phyloP scores from a whole-genome alignment of 768 basidiomycete genomes.

The Kwoniella dendrophila region DNA sequence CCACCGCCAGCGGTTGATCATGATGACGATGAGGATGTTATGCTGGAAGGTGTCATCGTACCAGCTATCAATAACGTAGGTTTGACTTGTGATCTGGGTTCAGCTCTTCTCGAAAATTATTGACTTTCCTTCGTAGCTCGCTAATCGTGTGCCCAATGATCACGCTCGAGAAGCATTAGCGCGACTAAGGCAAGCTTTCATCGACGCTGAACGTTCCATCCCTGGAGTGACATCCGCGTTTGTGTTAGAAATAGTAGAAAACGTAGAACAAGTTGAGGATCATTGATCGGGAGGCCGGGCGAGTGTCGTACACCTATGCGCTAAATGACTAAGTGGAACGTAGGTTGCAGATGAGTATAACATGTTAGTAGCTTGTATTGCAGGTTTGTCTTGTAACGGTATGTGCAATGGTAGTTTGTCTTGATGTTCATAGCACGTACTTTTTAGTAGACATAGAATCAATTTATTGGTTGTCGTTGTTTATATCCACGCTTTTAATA shows the following conservation, averaged over 20 bases:
- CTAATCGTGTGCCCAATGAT: conserved; percentile 88
- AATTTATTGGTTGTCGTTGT: no score
- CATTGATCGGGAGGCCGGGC: no score
- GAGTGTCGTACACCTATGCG: no score
- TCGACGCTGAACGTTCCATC: conserved; percentile 91
- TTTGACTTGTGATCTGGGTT: conserved; percentile 14
- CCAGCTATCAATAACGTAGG: conserved; percentile 94
- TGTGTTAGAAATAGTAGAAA: conserved; percentile 72
- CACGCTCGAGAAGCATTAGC: conserved; percentile 85
- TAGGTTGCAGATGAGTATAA: no score
- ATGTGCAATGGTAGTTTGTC: no score
- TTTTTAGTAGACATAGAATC: no score
- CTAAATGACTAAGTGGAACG: no score
- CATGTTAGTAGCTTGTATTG: no score
- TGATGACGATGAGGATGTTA: conserved; percentile 61
- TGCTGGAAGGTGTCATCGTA: conserved; percentile 91
- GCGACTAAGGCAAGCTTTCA: conserved; percentile 85
- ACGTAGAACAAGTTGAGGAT: conserved; percentile 54
- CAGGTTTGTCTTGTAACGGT: no score
- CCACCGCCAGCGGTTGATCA: conserved; percentile 20
- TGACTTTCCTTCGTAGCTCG: conserved; percentile 57
- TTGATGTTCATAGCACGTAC: no score
- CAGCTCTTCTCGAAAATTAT: neutral
- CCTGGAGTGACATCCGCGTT: conserved; percentile 92
- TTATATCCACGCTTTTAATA: no score